These are phyloP conservation scores for Hemileccinum rubropunctum DNA, from an alignment of 768 basidiomycete species.

Conservation along the genomic window DNA sequence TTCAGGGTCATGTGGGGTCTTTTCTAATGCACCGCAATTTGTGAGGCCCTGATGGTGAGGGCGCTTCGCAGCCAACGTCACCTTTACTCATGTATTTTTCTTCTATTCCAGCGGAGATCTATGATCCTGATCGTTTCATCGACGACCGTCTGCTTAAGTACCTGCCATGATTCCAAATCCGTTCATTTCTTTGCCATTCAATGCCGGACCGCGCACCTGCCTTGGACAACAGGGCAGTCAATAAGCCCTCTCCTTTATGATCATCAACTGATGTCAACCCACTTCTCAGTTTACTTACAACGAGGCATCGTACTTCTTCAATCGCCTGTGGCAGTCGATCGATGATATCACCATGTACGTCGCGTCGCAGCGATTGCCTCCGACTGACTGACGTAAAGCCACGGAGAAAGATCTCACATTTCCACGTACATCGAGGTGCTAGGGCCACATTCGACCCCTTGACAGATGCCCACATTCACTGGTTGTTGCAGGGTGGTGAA, in stretches of 20 bases:
- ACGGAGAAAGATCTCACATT: slow-evolving; percentile 41
- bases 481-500: slow-evolving; percentile 20
- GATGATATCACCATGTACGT: slow-evolving; percentile 39
- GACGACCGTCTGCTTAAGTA: slow-evolving; percentile 55
- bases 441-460: too few species aligned
- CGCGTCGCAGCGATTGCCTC: slow-evolving; percentile 35
- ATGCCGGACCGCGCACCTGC: slow-evolving; percentile 65
- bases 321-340: slow-evolving; percentile 51
- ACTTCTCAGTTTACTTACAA: slow-evolving; percentile 51
- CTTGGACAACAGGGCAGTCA: slow-evolving; percentile 43
- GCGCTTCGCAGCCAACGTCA: background rate
- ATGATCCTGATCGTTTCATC: slow-evolving; percentile 66
- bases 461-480: background rate
- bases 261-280: too few species aligned
- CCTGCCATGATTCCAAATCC: slow-evolving; percentile 55
- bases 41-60: slow-evolving; percentile 30
- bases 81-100: background rate
- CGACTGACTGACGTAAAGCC: slow-evolving; percentile 36
- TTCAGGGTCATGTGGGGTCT: slow-evolving; percentile 16
- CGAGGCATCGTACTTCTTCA: slow-evolving; percentile 51
- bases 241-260: too few species aligned
- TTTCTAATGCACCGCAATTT: slow-evolving; percentile 36
- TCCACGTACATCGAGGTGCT: slow-evolving; percentile 41
- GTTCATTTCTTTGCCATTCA: slow-evolving; percentile 70
- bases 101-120: slow-evolving; percentile 29